These are phyloP conservation scores for Yamadazyma nakazawae DNA, from an alignment of 805 yeast species.

Conservation along the genomic window DNA sequence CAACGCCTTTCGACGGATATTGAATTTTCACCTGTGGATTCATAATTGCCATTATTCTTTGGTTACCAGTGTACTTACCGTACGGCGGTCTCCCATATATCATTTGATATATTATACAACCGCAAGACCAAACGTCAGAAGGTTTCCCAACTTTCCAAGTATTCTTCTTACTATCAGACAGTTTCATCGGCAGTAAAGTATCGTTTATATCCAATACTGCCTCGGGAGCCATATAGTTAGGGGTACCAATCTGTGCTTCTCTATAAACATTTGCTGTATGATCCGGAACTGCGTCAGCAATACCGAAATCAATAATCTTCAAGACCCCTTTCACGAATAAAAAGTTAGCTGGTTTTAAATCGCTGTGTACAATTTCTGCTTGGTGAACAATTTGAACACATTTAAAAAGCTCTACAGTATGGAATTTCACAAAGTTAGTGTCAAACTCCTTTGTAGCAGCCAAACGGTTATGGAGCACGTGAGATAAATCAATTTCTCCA, in stretches of 20 bases:
- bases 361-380: conserved; percentile 82
- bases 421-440: conserved; percentile 72
- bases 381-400: conserved; percentile 89
- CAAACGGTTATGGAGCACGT: conserved; percentile 60
- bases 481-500: conserved; percentile 88
- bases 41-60: conserved; percentile 78
- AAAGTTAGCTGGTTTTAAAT: conserved; percentile 68
- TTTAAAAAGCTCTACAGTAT: conserved; percentile 70
- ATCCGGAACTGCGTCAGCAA: conserved; percentile 91
- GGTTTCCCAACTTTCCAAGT: conserved; percentile 87
- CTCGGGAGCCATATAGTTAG: conserved; percentile 98
- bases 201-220: conserved; percentile 64
- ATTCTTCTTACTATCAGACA: conserved; percentile 15
- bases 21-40: conserved; percentile 72
- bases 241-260: conserved; percentile 91
- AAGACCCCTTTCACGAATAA: conserved; percentile 77
- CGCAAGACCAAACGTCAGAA: conserved; percentile 97
- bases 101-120: conserved; percentile 94
- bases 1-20: conserved; percentile 62
- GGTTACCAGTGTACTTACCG: conserved; percentile 71
- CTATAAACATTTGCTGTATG: conserved; percentile 87
- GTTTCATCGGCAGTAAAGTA: conserved; percentile 21
- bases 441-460: conserved; percentile 45
- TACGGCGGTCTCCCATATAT: conserved; percentile 91
- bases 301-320: conserved; percentile 93